phyloP scores from a whole-genome alignment of 768 basidiomycete species.

The Ephemerocybe angulata region DNA sequence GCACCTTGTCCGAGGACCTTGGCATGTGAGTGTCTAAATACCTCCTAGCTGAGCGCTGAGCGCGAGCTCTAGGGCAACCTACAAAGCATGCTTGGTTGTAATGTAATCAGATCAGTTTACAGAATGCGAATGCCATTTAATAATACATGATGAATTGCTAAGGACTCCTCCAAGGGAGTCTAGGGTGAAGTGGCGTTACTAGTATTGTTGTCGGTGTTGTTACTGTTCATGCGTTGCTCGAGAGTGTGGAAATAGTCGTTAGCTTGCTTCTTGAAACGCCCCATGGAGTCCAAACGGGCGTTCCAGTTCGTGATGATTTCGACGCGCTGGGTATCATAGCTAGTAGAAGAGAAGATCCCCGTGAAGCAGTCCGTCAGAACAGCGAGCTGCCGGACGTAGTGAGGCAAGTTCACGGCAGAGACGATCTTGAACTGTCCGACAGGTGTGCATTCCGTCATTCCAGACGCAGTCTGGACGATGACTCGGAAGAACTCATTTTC shows the following conservation, averaged over 20 bases:
- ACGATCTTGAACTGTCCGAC: constrained; percentile 93
- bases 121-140: too few relatives aligned
- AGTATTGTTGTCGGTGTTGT: neutral
- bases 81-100: too few relatives aligned
- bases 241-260: neutral
- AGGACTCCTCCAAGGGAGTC: too few relatives aligned
- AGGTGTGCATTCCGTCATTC: constrained; percentile 93
- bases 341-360: constrained; percentile 73
- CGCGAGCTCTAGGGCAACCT: too few relatives aligned
- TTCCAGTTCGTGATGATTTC: constrained; percentile 93
- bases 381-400: constrained; percentile 86
- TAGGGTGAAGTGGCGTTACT: neutral
- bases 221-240: neutral
- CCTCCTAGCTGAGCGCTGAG: too few relatives aligned
- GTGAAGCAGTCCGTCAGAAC: constrained; percentile 89
- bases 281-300: constrained; percentile 72
- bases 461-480: constrained; percentile 79
- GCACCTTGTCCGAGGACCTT: too few relatives aligned
- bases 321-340: constrained; percentile 61
- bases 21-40: too few relatives aligned
- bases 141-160: too few relatives aligned
- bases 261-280: constrained; percentile 53
- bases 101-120: too few relatives aligned
- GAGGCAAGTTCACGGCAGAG: constrained; percentile 79
- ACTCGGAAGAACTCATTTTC: constrained; percentile 97